Evolutionary conservation across 2,329 filamentous ascomycete species (phyloP).

Genomic region (Thermothelomyces thermophilus): DNA sequence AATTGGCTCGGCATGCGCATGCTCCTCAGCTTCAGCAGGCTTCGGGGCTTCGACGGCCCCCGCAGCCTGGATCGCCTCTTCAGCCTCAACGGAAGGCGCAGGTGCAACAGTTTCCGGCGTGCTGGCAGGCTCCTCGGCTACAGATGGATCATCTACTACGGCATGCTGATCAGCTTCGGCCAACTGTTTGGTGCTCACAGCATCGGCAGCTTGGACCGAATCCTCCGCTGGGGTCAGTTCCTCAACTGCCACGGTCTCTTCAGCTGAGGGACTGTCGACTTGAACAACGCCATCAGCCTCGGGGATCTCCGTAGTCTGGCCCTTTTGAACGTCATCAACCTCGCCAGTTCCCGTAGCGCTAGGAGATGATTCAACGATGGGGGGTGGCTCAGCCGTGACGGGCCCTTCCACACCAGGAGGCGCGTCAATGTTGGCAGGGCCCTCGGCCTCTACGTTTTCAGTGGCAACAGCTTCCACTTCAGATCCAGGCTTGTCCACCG

Average conservation of each 20-base stretch:
- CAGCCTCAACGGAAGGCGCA: too few relatives aligned
- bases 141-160: background rate
- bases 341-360: too few relatives aligned
- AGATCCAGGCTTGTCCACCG: constrained; percentile 5
- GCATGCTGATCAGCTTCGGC: background rate
- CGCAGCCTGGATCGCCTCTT: constrained; percentile 2
- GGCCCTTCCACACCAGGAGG: background rate
- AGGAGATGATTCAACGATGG: too few relatives aligned
- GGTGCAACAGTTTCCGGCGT: background rate
- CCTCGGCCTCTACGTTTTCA: background rate
- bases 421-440: background rate
- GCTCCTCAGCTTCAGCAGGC: too few relatives aligned
- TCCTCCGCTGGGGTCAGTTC: too few relatives aligned
- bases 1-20: background rate
- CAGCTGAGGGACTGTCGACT: too few relatives aligned
- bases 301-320: too few relatives aligned
- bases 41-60: background rate
- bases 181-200: background rate
- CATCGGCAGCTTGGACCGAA: too few relatives aligned
- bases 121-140: background rate
- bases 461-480: background rate
- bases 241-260: too few relatives aligned
- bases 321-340: too few relatives aligned
- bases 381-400: background rate
- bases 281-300: too few relatives aligned